A percentile compares a stretch with the other conserved stretches of the same genome.
phyloP scores from a whole-genome alignment of 2,329 filamentous ascomycete genomes.

The Didymella sp. region DNA sequence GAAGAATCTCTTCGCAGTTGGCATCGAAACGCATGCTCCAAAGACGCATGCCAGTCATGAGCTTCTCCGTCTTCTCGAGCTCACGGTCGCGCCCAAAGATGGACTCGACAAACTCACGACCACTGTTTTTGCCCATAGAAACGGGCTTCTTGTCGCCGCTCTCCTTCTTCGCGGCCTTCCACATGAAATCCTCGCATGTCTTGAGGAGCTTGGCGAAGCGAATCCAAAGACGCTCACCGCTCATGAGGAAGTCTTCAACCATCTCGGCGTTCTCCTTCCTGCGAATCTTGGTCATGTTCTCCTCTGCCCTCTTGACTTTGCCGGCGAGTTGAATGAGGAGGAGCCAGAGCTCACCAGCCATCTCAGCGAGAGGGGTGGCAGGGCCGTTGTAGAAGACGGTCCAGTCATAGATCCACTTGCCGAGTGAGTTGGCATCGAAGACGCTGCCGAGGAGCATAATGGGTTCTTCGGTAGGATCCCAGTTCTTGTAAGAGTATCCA shows the following conservation, averaged over 20 bases:
- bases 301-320: conserved; percentile 90
- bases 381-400: conserved; percentile 89
- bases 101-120: conserved; percentile 93
- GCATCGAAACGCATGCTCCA: conserved; percentile 96
- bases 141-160: conserved; percentile 66
- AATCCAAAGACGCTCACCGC: conserved; percentile 83
- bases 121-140: conserved; percentile 85
- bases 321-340: conserved; percentile 91
- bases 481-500: conserved; percentile 96
- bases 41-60: conserved; percentile 86
- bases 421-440: conserved; percentile 95
- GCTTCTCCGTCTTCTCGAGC: conserved; percentile 85
- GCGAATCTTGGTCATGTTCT: conserved; percentile 75
- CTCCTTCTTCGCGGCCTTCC: conserved; percentile 79
- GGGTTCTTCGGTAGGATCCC: conserved; percentile 92
- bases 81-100: conserved; percentile 93
- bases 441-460: conserved; percentile 95
- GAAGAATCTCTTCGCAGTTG: conserved; percentile 90
- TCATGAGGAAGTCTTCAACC: conserved; percentile 88
- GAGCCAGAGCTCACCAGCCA: conserved; percentile 94
- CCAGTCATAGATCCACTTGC: conserved; percentile 99
- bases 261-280: conserved; percentile 76
- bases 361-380: conserved; percentile 82
- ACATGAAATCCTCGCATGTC: conserved; percentile 93
- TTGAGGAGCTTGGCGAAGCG: conserved; percentile 88